These are phyloP conservation scores for Nicotiana otophora DNA, from an alignment of 257 asterid genomes.

Conservation along the genomic window DNA sequence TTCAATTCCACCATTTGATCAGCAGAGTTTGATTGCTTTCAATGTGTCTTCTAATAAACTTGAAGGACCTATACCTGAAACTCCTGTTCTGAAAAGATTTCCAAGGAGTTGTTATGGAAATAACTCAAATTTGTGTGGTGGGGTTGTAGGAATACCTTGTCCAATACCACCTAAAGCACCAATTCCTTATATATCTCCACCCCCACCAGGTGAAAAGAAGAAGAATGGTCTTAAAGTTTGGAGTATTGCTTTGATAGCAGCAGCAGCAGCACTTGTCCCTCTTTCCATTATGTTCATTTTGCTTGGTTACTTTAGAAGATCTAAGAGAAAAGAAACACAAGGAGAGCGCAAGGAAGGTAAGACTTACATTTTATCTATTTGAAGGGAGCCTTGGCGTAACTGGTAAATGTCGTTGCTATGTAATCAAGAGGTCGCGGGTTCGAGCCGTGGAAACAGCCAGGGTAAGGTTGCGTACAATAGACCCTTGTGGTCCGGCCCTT, in stretches of 20 bases:
- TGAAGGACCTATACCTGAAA: slow-evolving; percentile 43
- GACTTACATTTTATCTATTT: background rate
- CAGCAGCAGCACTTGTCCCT: slow-evolving; percentile 37
- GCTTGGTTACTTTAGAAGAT: slow-evolving; percentile 25
- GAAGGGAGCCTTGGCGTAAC: too few relatives aligned
- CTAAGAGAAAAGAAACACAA: slow-evolving; percentile 15
- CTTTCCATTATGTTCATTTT: slow-evolving; percentile 27
- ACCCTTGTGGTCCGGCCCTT: too few relatives aligned
- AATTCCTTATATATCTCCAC: slow-evolving; percentile 18
- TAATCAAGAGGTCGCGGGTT: too few relatives aligned
- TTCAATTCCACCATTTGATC: slow-evolving; percentile 54
- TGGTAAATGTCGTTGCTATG: too few relatives aligned
- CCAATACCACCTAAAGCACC: slow-evolving; percentile 27
- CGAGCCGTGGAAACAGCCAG: too few relatives aligned
- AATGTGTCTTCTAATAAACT: slow-evolving; percentile 53
- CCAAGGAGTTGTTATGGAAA: slow-evolving; percentile 30
- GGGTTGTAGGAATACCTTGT: slow-evolving; percentile 34
- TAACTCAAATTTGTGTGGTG: slow-evolving; percentile 52
- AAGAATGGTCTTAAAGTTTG: slow-evolving; percentile 24
- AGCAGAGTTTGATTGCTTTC: slow-evolving; percentile 33
- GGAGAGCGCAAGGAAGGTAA: slow-evolving; percentile 10
- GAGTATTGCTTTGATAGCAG: slow-evolving; percentile 48
- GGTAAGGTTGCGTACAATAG: too few relatives aligned
- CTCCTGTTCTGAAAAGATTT: slow-evolving; percentile 38
- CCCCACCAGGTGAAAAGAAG: slow-evolving; percentile 13